Conservation (phyloP, 2,329 filamentous ascomycete species). For the Botryotinia calthae region DNA sequence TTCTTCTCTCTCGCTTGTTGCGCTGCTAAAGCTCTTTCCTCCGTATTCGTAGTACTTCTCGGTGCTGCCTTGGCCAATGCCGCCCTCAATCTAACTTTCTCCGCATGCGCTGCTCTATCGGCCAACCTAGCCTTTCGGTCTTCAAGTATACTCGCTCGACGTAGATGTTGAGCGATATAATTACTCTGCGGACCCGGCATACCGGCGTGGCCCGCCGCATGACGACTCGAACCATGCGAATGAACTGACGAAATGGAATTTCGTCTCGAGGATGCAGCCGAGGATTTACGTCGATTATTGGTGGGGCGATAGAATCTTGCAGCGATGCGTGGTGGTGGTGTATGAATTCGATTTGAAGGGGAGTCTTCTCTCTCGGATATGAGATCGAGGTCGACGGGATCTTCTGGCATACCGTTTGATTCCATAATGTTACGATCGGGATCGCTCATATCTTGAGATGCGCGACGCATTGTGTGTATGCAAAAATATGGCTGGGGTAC, state of each 20-base stretch:
- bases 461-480: slow-evolving; percentile 35
- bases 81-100: slow-evolving; percentile 76
- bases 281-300: slow-evolving; percentile 68
- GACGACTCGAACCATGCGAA: slow-evolving; percentile 45
- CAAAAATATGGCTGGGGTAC: neutral
- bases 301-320: slow-evolving; percentile 72
- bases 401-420: slow-evolving; percentile 29
- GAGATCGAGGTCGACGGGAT: slow-evolving; percentile 31
- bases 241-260: slow-evolving; percentile 77
- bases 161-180: slow-evolving; percentile 74
- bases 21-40: slow-evolving; percentile 74
- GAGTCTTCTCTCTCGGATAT: slow-evolving; percentile 34
- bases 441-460: slow-evolving; percentile 37
- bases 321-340: slow-evolving; percentile 73
- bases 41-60: slow-evolving; percentile 62
- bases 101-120: slow-evolving; percentile 76
- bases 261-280: slow-evolving; percentile 73
- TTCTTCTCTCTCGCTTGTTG: slow-evolving; percentile 77
- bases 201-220: slow-evolving; percentile 41
- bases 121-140: slow-evolving; percentile 76
- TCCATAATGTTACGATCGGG: slow-evolving; percentile 39
- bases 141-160: slow-evolving; percentile 76
- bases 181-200: slow-evolving; percentile 61
- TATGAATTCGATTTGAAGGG: slow-evolving; percentile 43
- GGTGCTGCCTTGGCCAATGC: slow-evolving; percentile 70